Conservation (phyloP, 2,329 filamentous ascomycete species). For the Sporothrix euskadiensis region DNA sequence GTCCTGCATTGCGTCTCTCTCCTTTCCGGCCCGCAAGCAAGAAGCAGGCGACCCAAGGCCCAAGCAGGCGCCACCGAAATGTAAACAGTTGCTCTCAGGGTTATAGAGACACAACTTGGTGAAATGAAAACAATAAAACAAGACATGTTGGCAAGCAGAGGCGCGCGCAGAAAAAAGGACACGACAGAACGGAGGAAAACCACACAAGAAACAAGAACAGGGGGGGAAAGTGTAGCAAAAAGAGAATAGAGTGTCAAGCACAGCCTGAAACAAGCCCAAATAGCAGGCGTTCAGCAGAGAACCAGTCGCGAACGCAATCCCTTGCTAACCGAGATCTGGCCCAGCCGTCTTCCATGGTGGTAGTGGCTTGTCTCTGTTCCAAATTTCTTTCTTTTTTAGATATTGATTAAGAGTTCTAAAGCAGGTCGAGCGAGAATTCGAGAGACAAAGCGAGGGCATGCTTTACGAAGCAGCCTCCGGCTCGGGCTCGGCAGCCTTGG, state of each 20-base stretch:
- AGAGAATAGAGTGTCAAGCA: not conserved
- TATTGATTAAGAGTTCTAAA: constrained; percentile 15
- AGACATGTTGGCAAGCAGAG: constrained; percentile 13
- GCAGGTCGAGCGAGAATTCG: not conserved
- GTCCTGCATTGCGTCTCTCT: not conserved
- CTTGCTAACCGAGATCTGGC: constrained; percentile 19
- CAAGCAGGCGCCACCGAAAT: not conserved
- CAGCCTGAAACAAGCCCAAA: constrained; percentile 7
- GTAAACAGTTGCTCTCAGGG: not conserved
- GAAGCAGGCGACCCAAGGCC: not conserved
- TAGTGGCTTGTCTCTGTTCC: constrained; percentile 20
- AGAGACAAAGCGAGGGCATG: not conserved
- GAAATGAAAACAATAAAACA: constrained; percentile 12
- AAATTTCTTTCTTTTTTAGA: constrained; percentile 9
- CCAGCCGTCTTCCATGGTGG: constrained; percentile 12
- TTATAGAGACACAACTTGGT: not conserved
- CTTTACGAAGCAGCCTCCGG: constrained; percentile 27
- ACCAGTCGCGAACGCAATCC: constrained; percentile 16
- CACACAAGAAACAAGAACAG: constrained; percentile 12
- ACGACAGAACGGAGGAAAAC: not conserved
- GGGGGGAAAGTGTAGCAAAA: not conserved
- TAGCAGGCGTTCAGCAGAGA: constrained; percentile 11
- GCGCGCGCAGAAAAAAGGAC: constrained; percentile 9
- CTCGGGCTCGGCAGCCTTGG: constrained; percentile 26
- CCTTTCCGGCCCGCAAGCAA: not conserved